Evolutionary conservation across 148 eudicot species (phyloP).

Genomic region (Chenopodium formosanum): DNA sequence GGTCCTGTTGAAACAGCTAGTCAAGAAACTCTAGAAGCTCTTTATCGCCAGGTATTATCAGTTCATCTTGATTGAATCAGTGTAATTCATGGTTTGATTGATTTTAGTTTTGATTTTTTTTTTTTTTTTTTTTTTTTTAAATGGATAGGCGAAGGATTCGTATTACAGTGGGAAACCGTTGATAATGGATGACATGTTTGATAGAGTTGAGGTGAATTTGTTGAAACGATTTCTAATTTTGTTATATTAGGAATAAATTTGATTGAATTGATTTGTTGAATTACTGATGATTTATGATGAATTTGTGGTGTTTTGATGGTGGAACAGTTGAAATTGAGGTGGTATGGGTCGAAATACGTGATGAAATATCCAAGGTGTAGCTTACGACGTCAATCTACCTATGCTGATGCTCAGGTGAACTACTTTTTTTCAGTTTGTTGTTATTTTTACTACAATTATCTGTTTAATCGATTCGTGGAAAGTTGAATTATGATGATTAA

Average conservation of each 20-base stretch:
- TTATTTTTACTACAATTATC: too few relatives aligned
- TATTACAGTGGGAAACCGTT: conserved; percentile 86
- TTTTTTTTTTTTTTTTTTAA: too few relatives aligned
- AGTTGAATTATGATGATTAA: too few relatives aligned
- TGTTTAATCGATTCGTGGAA: too few relatives aligned
- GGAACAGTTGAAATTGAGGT: conserved; percentile 73
- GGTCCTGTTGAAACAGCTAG: conserved; percentile 84
- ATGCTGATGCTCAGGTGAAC: conserved; percentile 92
- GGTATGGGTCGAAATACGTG: conserved; percentile 85
- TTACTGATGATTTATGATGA: too few relatives aligned
- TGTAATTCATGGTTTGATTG: too few relatives aligned
- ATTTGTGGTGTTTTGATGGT: background rate
- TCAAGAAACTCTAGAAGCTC: conserved; percentile 92
- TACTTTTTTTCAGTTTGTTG: background rate
- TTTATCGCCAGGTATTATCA: conserved; percentile 65
- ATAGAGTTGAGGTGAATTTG: conserved; percentile 74
- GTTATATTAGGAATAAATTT: too few relatives aligned
- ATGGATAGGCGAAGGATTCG: conserved; percentile 70
- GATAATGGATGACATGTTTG: conserved; percentile 97
- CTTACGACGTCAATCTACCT: conserved; percentile 72
- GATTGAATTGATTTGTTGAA: background rate
- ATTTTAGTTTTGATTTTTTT: background rate
- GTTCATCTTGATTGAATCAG: too few relatives aligned
- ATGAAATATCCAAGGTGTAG: conserved; percentile 97
- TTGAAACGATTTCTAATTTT: background rate